These are phyloP conservation scores for Phytophthora pini DNA, from an alignment of 352 stramenopile genomes.

Conservation along the genomic window DNA sequence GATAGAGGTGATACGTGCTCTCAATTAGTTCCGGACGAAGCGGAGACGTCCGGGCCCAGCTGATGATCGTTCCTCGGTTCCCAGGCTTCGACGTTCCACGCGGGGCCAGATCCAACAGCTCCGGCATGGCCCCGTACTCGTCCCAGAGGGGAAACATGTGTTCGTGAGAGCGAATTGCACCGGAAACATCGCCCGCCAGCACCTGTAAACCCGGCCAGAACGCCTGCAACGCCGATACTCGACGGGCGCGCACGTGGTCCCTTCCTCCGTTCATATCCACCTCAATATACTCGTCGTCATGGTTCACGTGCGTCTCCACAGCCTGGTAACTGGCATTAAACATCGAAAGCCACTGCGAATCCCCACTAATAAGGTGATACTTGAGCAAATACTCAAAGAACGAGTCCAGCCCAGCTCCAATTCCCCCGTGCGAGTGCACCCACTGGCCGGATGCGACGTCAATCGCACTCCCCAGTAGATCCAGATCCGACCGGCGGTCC, in stretches of 20 bases:
- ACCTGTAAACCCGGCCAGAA: constrained; percentile 98
- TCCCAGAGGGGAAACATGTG: constrained; percentile 95
- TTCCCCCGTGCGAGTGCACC: constrained; percentile 78
- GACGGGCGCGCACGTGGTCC: constrained; percentile 57
- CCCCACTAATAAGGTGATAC: constrained; percentile 95
- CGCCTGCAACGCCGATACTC: constrained; percentile 91
- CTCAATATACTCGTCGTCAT: constrained; percentile 81
- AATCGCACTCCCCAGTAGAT: constrained; percentile 96
- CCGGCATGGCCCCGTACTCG: constrained; percentile 95
- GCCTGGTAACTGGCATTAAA: constrained; percentile 86
- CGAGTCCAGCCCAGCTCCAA: constrained; percentile 95
- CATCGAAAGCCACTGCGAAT: constrained; percentile 93
- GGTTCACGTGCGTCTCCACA: constrained; percentile 80
- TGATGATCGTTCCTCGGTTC: constrained; percentile 59
- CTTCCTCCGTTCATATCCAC: constrained; percentile 88
- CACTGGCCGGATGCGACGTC: constrained; percentile 90
- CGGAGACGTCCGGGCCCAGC: constrained; percentile 87
- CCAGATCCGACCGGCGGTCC: constrained; percentile 73
- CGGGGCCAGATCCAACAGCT: constrained; percentile 90
- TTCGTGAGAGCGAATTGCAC: constrained; percentile 92
- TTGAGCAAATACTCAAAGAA: constrained; percentile 99
- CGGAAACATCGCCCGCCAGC: constrained; percentile 92
- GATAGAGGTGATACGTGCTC: constrained; percentile 96
- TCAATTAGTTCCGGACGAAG: constrained; percentile 98
- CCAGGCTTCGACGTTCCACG: constrained; percentile 34